Conservation (phyloP, 495 filamentous ascomycete genomes). For the Echria macrotheca region DNA sequence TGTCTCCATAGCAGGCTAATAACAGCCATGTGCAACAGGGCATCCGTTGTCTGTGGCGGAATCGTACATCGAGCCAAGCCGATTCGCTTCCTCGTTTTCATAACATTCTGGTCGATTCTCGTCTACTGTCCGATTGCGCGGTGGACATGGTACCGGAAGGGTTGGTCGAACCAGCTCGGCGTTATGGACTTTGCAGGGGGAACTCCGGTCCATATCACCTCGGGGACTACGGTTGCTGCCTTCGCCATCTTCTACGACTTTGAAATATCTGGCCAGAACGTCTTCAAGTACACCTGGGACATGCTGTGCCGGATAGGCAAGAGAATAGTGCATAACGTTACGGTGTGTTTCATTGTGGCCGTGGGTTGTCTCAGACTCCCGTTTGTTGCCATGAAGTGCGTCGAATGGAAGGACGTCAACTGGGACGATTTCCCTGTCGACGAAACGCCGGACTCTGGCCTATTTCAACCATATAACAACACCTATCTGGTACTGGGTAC, state of each 20-base stretch:
- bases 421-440: background rate
- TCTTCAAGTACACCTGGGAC: background rate
- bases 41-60: conserved; percentile 15
- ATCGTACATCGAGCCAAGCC: conserved; percentile 14
- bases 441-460: background rate
- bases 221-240: conserved; percentile 69
- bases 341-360: background rate
- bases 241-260: conserved; percentile 60
- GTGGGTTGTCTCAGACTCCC: background rate
- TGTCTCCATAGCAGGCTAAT: background rate
- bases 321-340: background rate
- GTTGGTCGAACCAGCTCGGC: conserved; percentile 68
- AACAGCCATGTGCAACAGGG: background rate
- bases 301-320: background rate
- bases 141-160: conserved; percentile 81
- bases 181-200: conserved; percentile 82
- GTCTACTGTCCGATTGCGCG: conserved; percentile 81
- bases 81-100: conserved; percentile 57
- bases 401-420: background rate
- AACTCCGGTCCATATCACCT: conserved; percentile 80
- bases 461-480: conserved; percentile 66
- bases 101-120: conserved; percentile 78
- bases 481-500: conserved; percentile 89
- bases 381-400: background rate
- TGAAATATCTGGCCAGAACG: conserved; percentile 1